Percentiles rank a stretch among this genome's conserved stretches.
phyloP scores from a whole-genome alignment of 2,329 filamentous ascomycete species.

The Stagonosporopsis tanaceti region DNA sequence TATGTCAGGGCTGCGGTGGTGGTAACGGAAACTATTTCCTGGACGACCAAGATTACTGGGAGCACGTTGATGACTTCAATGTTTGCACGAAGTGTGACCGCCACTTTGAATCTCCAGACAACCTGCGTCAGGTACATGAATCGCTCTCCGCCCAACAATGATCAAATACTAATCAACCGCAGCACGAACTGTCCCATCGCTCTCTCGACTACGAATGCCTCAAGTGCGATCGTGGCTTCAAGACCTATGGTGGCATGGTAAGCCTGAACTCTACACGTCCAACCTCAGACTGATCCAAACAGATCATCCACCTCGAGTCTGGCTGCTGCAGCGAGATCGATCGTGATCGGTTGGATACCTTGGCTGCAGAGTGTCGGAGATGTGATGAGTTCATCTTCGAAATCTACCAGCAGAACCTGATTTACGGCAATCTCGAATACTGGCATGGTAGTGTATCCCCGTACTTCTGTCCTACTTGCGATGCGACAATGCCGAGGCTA shows the following conservation, averaged over 20 bases:
- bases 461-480: slow-evolving; percentile 13
- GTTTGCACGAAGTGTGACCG: neutral
- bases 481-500: neutral
- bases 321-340: slow-evolving; percentile 8
- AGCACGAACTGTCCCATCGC: neutral
- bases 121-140: too few species aligned
- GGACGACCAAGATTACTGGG: neutral
- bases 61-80: neutral
- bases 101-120: too few species aligned
- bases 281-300: neutral
- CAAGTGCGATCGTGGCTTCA: slow-evolving; percentile 21
- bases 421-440: neutral
- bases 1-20: neutral
- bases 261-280: neutral
- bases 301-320: slow-evolving; percentile 26
- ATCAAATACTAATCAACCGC: neutral
- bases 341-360: slow-evolving; percentile 10
- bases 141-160: too few species aligned
- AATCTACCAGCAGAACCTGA: neutral
- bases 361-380: neutral
- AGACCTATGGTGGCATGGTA: slow-evolving; percentile 27
- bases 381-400: neutral
- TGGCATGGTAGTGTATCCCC: neutral
- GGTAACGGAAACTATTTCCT: neutral
- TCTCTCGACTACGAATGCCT: slow-evolving; percentile 19